Conservation (phyloP, 169 alveolate species). For the Cryptosporidium ubiquitum region DNA sequence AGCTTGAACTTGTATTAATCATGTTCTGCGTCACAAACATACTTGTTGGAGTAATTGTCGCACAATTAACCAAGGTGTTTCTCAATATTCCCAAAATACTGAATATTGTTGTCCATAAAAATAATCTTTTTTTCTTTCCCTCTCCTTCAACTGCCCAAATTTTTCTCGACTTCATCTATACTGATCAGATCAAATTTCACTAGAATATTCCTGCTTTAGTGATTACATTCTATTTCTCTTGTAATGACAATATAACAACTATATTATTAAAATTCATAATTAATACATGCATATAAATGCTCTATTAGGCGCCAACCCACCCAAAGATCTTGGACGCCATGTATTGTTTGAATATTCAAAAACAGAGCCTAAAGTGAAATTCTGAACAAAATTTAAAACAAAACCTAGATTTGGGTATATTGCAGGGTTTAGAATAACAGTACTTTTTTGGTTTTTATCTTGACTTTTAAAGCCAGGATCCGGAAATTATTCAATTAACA, state of each 20-base stretch:
- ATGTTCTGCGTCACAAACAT: slow-evolving; percentile 40
- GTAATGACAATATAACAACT: too few species aligned
- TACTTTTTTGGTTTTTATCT: too few species aligned
- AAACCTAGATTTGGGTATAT: too few species aligned
- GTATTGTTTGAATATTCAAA: too few species aligned
- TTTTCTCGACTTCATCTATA: too few species aligned
- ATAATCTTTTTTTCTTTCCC: neutral
- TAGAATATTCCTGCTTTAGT: neutral
- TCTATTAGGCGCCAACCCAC: neutral
- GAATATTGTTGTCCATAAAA: neutral
- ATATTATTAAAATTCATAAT: too few species aligned
- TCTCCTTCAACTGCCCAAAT: neutral
- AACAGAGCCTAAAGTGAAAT: neutral
- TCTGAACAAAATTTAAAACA: neutral
- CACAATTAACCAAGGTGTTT: neutral
- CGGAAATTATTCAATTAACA: too few species aligned
- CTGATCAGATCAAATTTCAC: too few species aligned
- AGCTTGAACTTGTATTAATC: slow-evolving; percentile 27
- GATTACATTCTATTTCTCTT: neutral
- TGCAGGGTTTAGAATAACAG: too few species aligned
- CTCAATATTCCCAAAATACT: neutral
- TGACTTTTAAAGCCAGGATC: too few species aligned
- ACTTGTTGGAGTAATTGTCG: slow-evolving; percentile 28
- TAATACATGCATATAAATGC: neutral
- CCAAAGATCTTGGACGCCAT: neutral